Evolutionary conservation across 208 protist genomes (phyloP), one percentile per base, ranked within the genome.

Genomic region (Leishmania arabica): DNA sequence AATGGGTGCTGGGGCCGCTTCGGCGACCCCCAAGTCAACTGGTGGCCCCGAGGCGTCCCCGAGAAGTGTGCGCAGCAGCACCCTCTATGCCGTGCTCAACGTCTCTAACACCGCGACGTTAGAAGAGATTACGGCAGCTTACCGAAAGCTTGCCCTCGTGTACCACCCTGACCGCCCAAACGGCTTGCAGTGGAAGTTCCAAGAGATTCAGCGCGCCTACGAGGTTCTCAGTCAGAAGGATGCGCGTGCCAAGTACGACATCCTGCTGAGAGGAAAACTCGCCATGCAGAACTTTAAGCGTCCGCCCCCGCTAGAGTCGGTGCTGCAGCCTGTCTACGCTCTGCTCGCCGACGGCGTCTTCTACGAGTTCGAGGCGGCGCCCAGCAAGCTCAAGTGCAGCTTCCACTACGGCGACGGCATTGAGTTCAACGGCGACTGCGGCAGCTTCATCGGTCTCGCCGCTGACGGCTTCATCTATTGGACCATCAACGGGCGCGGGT

Each of bases 211-310:
- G 73, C 87, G 93, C 17, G 99, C 99, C 9, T 99, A 99, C 82
- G 98, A 99, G 71, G 90, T 99, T 19, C 90, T 99, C 1, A 87
- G 82, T 21, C 90, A 99, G 78, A 53, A 68, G n/a, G 71, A 98
- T 60, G 98, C 97, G 77, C 92, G 98, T 40, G 60, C 90, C 40
- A 74, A 95, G 27, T 99, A 99, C 87, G 99, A 99, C 68, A 77
- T 75, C 5, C 81, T 90, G 2, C 34, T 93, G 42, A 79, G 75
- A 56, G 78, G 82, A 49, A 82, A 77, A 51, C 31, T 69, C 0
- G 37, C 47, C 17, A 66, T 93, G 74, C 81, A 81, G 24, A 86
- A 88, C 37, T 96, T 97, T 65, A 89, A 89, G 73, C 86, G 88
- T 1, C 95, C 95, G 0, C 82, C 86, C 2, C 83, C 86, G 3